Evolutionary conservation across 2,329 filamentous ascomycete genomes (phyloP).

Genomic region (Akanthomyces lecanii): DNA sequence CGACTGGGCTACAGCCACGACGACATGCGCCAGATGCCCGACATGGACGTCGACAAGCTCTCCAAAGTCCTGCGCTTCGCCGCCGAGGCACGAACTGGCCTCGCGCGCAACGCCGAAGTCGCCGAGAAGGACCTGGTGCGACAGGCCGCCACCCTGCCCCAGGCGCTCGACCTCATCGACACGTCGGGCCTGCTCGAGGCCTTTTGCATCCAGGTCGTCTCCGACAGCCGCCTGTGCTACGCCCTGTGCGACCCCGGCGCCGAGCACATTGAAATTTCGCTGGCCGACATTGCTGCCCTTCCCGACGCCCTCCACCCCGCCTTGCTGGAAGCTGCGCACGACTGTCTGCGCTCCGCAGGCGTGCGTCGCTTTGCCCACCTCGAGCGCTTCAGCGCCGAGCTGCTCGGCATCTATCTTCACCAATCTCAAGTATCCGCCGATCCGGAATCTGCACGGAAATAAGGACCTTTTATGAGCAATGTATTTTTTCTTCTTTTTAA

Average conservation of each 20-base stretch:
- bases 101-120: neutral
- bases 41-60: slow-evolving; percentile 11
- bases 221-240: neutral
- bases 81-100: neutral
- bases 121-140: slow-evolving; percentile 2
- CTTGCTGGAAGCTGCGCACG: slow-evolving; percentile 7
- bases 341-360: slow-evolving; percentile 8
- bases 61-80: slow-evolving; percentile 1
- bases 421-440: slow-evolving; percentile 6
- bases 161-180: slow-evolving; percentile 13
- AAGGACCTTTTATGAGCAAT: neutral
- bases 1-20: slow-evolving; percentile 40
- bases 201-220: slow-evolving; percentile 10
- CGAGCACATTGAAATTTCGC: slow-evolving; percentile 9
- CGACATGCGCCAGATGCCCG: slow-evolving; percentile 20
- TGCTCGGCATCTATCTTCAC: slow-evolving; percentile 16
- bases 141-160: neutral
- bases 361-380: slow-evolving; percentile 11
- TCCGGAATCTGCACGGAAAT: slow-evolving; percentile 11
- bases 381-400: slow-evolving; percentile 11
- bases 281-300: slow-evolving; percentile 7
- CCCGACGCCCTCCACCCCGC: slow-evolving; percentile 4
- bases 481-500: neutral
- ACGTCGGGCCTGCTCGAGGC: slow-evolving; percentile 13
- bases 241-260: neutral